phyloP scores from a whole-genome alignment of 768 basidiomycete species.

The Lactarius pseudohatsudake region DNA sequence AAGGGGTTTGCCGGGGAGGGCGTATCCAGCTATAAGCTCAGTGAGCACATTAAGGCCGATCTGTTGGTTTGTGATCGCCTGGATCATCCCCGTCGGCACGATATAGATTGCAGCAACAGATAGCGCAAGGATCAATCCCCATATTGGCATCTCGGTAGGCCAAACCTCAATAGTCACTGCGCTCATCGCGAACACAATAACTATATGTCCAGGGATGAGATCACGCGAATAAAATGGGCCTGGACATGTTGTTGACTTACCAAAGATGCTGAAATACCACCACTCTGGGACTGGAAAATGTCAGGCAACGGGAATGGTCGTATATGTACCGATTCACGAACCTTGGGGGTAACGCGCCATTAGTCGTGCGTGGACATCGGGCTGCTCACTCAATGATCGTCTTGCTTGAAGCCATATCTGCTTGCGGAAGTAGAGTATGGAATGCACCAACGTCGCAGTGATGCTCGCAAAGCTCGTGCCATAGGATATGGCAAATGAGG shows the following conservation, averaged over 20 bases:
- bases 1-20: constrained; percentile 61
- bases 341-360: constrained; percentile 52
- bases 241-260: constrained; percentile 29
- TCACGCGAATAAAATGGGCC: constrained; percentile 3
- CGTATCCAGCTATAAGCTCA: constrained; percentile 68
- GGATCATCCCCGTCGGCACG: constrained; percentile 80
- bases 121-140: constrained; percentile 59
- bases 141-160: constrained; percentile 67
- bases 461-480: constrained; percentile 63
- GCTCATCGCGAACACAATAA: constrained; percentile 61
- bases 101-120: constrained; percentile 57
- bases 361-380: constrained; percentile 51
- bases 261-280: constrained; percentile 48
- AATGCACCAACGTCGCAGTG: constrained; percentile 47
- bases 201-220: constrained; percentile 40
- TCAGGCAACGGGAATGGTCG: background rate
- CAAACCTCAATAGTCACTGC: constrained; percentile 61
- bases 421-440: constrained; percentile 47
- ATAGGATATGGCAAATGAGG: constrained; percentile 76
- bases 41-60: constrained; percentile 69
- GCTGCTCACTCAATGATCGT: constrained; percentile 45
- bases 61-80: constrained; percentile 80
- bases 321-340: constrained; percentile 3
- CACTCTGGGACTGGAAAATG: constrained; percentile 46
- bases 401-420: constrained; percentile 45